Percentiles rank a stretch among this genome's conserved stretches.
These are phyloP conservation scores for Lachancea meyersii DNA, from an alignment of 805 yeast genomes.

Conservation along the genomic window DNA sequence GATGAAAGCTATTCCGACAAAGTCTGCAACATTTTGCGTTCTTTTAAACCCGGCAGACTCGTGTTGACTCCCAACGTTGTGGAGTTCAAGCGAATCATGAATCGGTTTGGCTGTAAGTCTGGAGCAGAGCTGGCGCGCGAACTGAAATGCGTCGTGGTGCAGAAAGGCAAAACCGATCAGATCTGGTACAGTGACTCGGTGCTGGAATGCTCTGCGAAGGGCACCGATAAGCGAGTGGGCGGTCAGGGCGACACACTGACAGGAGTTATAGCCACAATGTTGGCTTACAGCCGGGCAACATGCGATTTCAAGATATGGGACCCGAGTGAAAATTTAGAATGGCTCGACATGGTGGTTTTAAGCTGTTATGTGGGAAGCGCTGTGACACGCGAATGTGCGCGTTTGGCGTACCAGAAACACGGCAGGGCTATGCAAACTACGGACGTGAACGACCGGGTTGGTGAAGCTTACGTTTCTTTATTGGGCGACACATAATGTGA, in stretches of 20 bases:
- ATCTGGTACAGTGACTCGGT: conserved; percentile 37
- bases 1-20: conserved; percentile 29
- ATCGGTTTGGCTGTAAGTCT: conserved; percentile 39
- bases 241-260: conserved; percentile 95
- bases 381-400: conserved; percentile 59
- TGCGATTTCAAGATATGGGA: conserved; percentile 59
- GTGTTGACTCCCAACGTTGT: conserved; percentile 85
- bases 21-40: conserved; percentile 35
- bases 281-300: conserved; percentile 70
- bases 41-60: conserved; percentile 48
- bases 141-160: conserved; percentile 36
- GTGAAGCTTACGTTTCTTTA: conserved; percentile 43
- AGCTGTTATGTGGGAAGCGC: conserved; percentile 70
- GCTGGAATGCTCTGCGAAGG: conserved; percentile 43
- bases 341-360: conserved; percentile 36
- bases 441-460: conserved; percentile 65
- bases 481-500: not conserved
- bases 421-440: conserved; percentile 84
- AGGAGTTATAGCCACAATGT: conserved; percentile 75
- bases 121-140: conserved; percentile 22
- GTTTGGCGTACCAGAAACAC: conserved; percentile 54
- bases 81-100: conserved; percentile 66
- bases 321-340: conserved; percentile 33
- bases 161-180: conserved; percentile 66
- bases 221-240: conserved; percentile 79